phyloP scores from a whole-genome alignment of 805 yeast species.

The Priceomyces carsonii region DNA sequence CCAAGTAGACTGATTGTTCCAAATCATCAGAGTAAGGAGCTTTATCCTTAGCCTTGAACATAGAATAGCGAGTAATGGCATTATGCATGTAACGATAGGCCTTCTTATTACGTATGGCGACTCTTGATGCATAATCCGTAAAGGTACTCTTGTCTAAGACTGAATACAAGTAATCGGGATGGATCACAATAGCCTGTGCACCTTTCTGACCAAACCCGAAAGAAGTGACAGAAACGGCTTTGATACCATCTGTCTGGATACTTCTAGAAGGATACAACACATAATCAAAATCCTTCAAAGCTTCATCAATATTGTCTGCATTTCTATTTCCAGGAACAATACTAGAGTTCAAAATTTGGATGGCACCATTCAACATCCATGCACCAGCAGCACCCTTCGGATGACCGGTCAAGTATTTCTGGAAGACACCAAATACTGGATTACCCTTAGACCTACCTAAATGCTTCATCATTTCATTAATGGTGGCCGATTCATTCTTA shows the following conservation, averaged over 20 bases:
- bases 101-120: constrained; percentile 76
- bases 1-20: constrained; percentile 90
- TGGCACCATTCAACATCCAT: constrained; percentile 99
- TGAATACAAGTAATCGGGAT: constrained; percentile 91
- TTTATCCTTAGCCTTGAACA: constrained; percentile 90
- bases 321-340: constrained; percentile 98
- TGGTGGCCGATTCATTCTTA: constrained; percentile 93
- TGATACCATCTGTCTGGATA: constrained; percentile 92
- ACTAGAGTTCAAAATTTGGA: constrained; percentile 90
- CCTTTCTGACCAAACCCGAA: constrained; percentile 99
- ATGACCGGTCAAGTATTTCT: constrained; percentile 98
- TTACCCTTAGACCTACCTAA: constrained; percentile 97
- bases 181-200: constrained; percentile 89
- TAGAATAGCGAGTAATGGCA: constrained; percentile 85
- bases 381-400: constrained; percentile 99
- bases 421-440: constrained; percentile 98
- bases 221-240: constrained; percentile 95
- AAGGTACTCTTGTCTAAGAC: constrained; percentile 73
- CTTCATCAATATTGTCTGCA: constrained; percentile 92
- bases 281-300: constrained; percentile 79
- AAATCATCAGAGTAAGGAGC: constrained; percentile 90
- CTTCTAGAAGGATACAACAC: constrained; percentile 93
- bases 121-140: constrained; percentile 69
- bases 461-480: constrained; percentile 90
- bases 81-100: constrained; percentile 95